Conservation (phyloP, 2,329 filamentous ascomycete species). For the Cercospora citrullina region DNA sequence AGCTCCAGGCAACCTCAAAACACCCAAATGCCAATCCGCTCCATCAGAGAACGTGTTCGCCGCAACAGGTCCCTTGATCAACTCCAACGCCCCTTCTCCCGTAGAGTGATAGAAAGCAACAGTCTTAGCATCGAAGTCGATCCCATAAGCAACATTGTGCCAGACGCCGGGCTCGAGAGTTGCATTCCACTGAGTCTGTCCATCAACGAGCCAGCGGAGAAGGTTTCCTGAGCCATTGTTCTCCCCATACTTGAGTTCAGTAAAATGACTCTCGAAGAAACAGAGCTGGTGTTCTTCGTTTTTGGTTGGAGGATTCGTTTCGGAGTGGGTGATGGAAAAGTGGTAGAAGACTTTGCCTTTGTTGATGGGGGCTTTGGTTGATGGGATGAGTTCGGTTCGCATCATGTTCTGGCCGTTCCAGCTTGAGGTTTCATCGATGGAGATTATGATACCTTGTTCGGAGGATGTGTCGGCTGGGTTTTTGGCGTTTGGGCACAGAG, state of each 20-base stretch:
- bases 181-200: constrained; percentile 62
- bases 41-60: constrained; percentile 62
- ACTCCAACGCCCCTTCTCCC: constrained; percentile 57
- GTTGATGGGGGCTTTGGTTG: constrained; percentile 65
- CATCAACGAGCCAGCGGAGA: constrained; percentile 65
- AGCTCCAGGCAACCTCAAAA: constrained; percentile 61
- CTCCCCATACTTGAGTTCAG: constrained; percentile 70
- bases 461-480: constrained; percentile 64
- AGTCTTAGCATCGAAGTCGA: constrained; percentile 63
- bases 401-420: constrained; percentile 75
- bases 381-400: constrained; percentile 71
- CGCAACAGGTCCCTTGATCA: constrained; percentile 61
- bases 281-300: constrained; percentile 67
- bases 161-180: constrained; percentile 64
- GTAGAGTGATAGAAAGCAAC: constrained; percentile 72
- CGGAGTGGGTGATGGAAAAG: constrained; percentile 64
- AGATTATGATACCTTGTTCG: constrained; percentile 67
- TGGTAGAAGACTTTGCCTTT: constrained; percentile 70
- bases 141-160: constrained; percentile 76
- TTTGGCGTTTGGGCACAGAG: constrained; percentile 61
- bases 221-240: constrained; percentile 54
- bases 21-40: constrained; percentile 71
- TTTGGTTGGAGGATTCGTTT: constrained; percentile 60
- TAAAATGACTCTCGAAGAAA: constrained; percentile 70
- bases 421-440: constrained; percentile 62